phyloP scores from a whole-genome alignment of 305 asterid species.

The Ilex paraguariensis region DNA sequence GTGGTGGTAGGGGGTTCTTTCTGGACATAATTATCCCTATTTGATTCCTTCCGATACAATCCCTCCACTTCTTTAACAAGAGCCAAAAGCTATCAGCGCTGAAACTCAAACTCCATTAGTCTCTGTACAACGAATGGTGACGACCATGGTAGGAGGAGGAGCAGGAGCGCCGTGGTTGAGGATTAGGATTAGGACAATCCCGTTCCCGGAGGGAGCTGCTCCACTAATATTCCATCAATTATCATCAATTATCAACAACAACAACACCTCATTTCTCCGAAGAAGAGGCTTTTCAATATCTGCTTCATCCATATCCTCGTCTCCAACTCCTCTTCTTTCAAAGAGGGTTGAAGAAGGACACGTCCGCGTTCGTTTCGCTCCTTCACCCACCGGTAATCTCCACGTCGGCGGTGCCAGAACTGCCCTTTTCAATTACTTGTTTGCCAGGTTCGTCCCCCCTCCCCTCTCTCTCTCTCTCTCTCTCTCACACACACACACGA shows the following conservation, averaged over 20 bases:
- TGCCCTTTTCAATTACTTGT: constrained; percentile 89
- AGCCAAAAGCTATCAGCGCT: too few relatives aligned
- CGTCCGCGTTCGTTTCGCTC: constrained; percentile 92
- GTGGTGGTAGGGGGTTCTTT: too few relatives aligned
- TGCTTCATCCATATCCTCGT: constrained; percentile 30
- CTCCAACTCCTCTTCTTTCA: constrained; percentile 1
- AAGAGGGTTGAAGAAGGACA: constrained; percentile 8
- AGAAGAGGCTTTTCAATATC: constrained; percentile 40
- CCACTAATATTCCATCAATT: constrained; percentile 22
- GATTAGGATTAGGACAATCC: constrained; percentile 30
- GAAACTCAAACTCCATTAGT: too few relatives aligned
- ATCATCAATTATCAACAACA: not conserved
- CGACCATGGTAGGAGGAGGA: constrained; percentile 23
- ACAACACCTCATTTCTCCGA: constrained; percentile 9
- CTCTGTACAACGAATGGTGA: constrained; percentile 14
- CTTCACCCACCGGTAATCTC: constrained; percentile 94
- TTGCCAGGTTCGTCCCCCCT: constrained; percentile 30
- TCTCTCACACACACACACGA: not conserved
- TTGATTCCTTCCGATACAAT: too few relatives aligned
- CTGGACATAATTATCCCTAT: too few relatives aligned
- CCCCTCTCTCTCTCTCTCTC: not conserved
- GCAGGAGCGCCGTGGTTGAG: constrained; percentile 41
- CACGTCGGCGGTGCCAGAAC: constrained; percentile 99
- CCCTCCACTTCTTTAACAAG: too few relatives aligned
- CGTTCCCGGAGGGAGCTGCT: constrained; percentile 29